These are phyloP conservation scores for Penicillium pulvis DNA, from an alignment of 495 filamentous ascomycete genomes.

Conservation along the genomic window DNA sequence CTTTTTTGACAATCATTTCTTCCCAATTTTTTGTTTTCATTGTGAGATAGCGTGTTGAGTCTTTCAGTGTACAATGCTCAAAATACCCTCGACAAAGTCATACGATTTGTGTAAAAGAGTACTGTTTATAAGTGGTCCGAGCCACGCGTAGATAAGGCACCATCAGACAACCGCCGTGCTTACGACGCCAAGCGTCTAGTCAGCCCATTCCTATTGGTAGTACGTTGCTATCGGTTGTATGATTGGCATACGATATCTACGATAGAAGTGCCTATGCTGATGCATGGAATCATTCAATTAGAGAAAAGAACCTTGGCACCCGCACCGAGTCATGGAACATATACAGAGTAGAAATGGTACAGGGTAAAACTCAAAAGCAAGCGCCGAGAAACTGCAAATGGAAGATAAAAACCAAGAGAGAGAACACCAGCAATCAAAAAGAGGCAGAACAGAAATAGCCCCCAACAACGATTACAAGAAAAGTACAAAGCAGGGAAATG, in stretches of 20 bases:
- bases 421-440: conserved; percentile 13
- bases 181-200: too few species aligned
- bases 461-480: conserved; percentile 20
- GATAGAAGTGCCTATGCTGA: conserved; percentile 10
- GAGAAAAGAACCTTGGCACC: conserved; percentile 9
- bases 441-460: conserved; percentile 10
- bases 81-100: conserved; percentile 42
- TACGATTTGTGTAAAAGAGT: conserved; percentile 9
- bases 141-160: too few species aligned
- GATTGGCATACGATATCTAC: neutral
- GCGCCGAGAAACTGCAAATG: conserved; percentile 16
- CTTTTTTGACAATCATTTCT: conserved; percentile 20
- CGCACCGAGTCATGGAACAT: conserved; percentile 29
- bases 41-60: conserved; percentile 41
- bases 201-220: neutral
- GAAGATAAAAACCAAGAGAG: conserved; percentile 4
- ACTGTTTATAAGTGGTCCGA: neutral
- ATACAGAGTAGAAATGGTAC: conserved; percentile 30
- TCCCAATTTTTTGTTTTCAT: conserved; percentile 20
- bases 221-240: neutral
- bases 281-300: conserved; percentile 28
- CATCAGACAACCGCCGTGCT: too few species aligned
- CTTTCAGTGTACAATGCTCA: conserved; percentile 46
- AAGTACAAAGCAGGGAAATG: conserved; percentile 18
- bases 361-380: conserved; percentile 12